phyloP scores from a whole-genome alignment of 108 stramenopile genomes.

The Chaetoceros tenuissimus region DNA sequence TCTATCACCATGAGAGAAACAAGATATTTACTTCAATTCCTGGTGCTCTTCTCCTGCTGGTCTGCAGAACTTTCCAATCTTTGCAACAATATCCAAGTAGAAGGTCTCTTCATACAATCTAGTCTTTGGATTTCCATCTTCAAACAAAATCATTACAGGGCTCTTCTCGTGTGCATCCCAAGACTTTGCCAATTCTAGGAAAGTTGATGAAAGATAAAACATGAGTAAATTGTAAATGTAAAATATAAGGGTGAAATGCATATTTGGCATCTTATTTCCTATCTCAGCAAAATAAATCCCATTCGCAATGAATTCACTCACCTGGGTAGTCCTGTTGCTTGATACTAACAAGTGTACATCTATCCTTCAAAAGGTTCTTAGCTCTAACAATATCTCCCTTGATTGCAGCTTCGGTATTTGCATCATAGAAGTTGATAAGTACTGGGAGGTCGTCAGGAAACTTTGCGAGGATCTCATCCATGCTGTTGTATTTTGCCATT shows the following conservation, averaged over 20 bases:
- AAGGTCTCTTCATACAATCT: constrained; percentile 32
- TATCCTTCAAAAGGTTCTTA: constrained; percentile 32
- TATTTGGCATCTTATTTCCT: too few species aligned
- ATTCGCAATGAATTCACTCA: too few species aligned
- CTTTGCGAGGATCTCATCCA: constrained; percentile 44
- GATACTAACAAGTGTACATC: constrained; percentile 32
- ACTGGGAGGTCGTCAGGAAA: constrained; percentile 50
- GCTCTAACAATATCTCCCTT: constrained; percentile 41
- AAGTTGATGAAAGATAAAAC: too few species aligned
- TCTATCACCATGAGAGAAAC: too few species aligned
- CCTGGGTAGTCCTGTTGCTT: constrained; percentile 57
- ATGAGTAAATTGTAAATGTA: too few species aligned
- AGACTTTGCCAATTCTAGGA: constrained; percentile 43
- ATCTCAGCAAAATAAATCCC: too few species aligned
- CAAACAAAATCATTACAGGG: constrained; percentile 46
- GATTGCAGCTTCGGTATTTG: constrained; percentile 29
- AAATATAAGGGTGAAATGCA: too few species aligned
- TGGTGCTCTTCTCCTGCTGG: too few species aligned
- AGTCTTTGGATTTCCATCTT: constrained; percentile 36
- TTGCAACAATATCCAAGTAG: constrained; percentile 38
- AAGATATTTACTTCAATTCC: too few species aligned
- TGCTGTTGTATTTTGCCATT: constrained; percentile 39
- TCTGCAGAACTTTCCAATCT: constrained; percentile 33
- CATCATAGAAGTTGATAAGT: constrained; percentile 52
- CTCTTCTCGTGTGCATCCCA: constrained; percentile 32